Base-by-base conservation (phyloP, 164 flowering plant genomes). In the Liriodendron chinense region DNA sequence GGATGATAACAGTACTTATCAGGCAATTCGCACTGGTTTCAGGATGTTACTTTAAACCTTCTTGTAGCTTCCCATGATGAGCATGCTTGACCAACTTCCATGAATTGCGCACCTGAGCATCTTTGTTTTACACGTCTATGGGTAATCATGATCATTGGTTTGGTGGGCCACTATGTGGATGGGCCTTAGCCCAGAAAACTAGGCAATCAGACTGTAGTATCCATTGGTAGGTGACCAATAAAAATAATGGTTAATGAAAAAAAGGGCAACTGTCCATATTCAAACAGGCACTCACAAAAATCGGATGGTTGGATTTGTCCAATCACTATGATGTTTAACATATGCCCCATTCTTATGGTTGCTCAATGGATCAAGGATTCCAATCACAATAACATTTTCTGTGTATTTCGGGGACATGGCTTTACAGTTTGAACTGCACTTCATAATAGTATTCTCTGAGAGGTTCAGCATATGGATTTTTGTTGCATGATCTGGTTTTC, bases 401-500 rank as follows among this genome's bases (percentile, higher is more conserved):
- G 43, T 34, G 43, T 34, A 34, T 34, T 34, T 34, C 43, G 43
- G 43, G 43, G 43, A 34, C 43, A 34, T 4, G 43, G 43, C 43
- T 34, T 34, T 34, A 34, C 43, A 34, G 7, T 34, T 3, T 34
- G 43, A 34, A 34, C 43, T 3, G 3, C 43, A 34, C 43, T 34
- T 34, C 43, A 34, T 34, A 34, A 34, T 34, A 34, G 43, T 34
- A 34, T 34, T 34, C 43, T 34, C 43, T 64, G 34, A 23, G 16
- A 5, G 34, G 67, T 64, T 26, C 24, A 64, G 67, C 67, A 26
- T 18, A 34, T 3, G 20, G 47, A 13, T 22, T 65, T 53, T 25
- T 25, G 47, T 72, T 66, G 57, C 3, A 12, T 48, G n/a, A 21
- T 62, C 70, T 69, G 63, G 43, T 34, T 64, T 61, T 69, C n/a